phyloP scores from a whole-genome alignment of 2,329 filamentous ascomycete genomes.

The Exophiala aquamarina region DNA sequence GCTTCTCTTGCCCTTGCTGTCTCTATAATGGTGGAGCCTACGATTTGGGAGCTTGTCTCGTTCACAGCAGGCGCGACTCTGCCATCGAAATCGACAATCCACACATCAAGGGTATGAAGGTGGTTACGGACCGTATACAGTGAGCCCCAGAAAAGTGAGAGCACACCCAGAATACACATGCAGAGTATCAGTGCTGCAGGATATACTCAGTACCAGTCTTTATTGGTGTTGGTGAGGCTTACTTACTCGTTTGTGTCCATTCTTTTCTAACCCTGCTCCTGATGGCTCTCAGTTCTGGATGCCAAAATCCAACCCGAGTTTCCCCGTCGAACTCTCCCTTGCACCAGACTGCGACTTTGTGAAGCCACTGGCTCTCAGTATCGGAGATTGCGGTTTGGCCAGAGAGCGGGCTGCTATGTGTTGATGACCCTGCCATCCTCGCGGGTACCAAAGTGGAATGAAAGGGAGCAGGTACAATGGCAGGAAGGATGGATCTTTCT shows the following conservation, averaged over 20 bases:
- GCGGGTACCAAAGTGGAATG: too few relatives aligned
- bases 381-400: background rate
- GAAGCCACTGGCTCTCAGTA: background rate
- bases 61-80: conserved; percentile 51
- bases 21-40: conserved; percentile 49
- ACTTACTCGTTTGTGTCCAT: conserved; percentile 7
- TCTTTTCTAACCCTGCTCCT: background rate
- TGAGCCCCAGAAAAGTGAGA: conserved; percentile 63
- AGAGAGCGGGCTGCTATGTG: background rate
- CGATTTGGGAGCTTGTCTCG: conserved; percentile 46
- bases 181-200: conserved; percentile 46
- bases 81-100: conserved; percentile 65
- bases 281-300: conserved; percentile 1
- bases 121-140: conserved; percentile 54
- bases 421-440: background rate
- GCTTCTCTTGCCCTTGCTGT: conserved; percentile 47
- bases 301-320: conserved; percentile 4
- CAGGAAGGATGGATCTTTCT: too few relatives aligned
- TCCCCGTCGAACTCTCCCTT: conserved; percentile 2
- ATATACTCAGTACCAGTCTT: background rate
- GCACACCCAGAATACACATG: conserved; percentile 54
- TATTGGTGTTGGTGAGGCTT: background rate
- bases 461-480: too few relatives aligned
- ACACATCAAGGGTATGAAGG: conserved; percentile 50
- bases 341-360: background rate